Base-by-base conservation (phyloP, 1,284 basidiomycete species). In the Pseudozyma thailandica region DNA sequence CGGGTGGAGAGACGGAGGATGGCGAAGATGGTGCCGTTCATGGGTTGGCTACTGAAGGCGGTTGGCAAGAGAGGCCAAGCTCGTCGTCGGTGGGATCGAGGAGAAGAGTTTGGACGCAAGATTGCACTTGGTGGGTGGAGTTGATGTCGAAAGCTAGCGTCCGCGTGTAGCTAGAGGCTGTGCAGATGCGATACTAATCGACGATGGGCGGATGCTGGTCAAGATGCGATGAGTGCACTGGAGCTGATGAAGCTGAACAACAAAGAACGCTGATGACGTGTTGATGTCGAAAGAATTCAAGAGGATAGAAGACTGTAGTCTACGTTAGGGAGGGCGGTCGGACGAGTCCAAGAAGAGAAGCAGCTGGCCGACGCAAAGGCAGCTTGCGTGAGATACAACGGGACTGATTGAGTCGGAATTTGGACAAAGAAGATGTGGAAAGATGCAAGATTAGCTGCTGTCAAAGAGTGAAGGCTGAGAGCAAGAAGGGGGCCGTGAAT, bases 261-360 rank as follows among this genome's bases (percentile, higher is more conserved):
- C n/a, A n/a, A n/a, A n/a, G n/a, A n/a, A n/a, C n/a, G n/a, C n/a
- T n/a, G n/a, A n/a, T n/a, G n/a, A n/a, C n/a, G n/a, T n/a, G n/a
- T n/a, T n/a, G n/a, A 9, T 7, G 33, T 54, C 27, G 35, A n/a
- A 45, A 12, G 20, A 28, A 51, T n/a, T 47, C 43, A 39, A 50
- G 33, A 54, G 25, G 38, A 13, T 16, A 18, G 18, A 15, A 18
- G 35, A 27, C 35, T 25, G 9, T 15, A n/a, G 20, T 28, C 46
- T 25, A 26, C 23, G 46, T 79, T 79, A 79, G 25, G 77, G 77
- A 41, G 77, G 77, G 28, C 77, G 61, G 55, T 79, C 77, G 46
- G 72, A 71, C 7, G 75, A 77, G 69, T 79, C 75, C 33, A 79
- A 45, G 71, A 75, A 75, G 59, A 79, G 75, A 48, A 79, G 58